Conservation (phyloP, 1,284 basidiomycete genomes). For the Boletus semigastroideus region DNA sequence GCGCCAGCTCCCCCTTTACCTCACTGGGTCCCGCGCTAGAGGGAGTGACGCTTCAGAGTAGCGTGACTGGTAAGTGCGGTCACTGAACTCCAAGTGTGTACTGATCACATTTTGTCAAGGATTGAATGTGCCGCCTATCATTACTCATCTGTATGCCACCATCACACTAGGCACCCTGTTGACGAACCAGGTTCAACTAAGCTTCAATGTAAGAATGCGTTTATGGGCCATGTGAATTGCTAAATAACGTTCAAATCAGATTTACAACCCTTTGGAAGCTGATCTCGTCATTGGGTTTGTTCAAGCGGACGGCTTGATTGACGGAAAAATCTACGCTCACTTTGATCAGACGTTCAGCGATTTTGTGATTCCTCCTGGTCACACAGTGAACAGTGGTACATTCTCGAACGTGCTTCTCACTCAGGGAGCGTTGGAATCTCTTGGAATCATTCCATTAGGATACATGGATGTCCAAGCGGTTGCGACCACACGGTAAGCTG, state of each 20-base stretch:
- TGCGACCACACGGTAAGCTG: conserved; percentile 42
- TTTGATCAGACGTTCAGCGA: conserved; percentile 53
- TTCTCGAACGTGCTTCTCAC: conserved; percentile 57
- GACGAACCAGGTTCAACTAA: conserved; percentile 51
- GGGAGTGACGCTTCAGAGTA: conserved; percentile 51
- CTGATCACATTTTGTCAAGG: conserved; percentile 31
- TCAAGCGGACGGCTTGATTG: conserved; percentile 53
- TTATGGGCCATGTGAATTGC: neutral
- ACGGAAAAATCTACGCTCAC: conserved; percentile 54
- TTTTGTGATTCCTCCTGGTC: conserved; percentile 56
- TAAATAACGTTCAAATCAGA: conserved; percentile 28
- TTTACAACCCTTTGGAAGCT: conserved; percentile 57
- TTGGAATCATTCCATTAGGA: conserved; percentile 54
- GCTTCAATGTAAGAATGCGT: conserved; percentile 49
- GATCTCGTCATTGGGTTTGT: conserved; percentile 55
- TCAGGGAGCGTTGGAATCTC: conserved; percentile 52
- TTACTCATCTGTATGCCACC: conserved; percentile 46
- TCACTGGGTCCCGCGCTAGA: conserved; percentile 61
- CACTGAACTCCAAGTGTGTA: neutral
- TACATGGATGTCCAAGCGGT: conserved; percentile 53
- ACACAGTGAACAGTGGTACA: conserved; percentile 55
- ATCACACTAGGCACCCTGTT: conserved; percentile 51
- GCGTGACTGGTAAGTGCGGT: conserved; percentile 44
- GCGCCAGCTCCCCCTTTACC: conserved; percentile 59
- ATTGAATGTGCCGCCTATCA: conserved; percentile 43